These are phyloP conservation scores for Pelargonium australe DNA, from an alignment of 441 rosid species.

Conservation along the genomic window DNA sequence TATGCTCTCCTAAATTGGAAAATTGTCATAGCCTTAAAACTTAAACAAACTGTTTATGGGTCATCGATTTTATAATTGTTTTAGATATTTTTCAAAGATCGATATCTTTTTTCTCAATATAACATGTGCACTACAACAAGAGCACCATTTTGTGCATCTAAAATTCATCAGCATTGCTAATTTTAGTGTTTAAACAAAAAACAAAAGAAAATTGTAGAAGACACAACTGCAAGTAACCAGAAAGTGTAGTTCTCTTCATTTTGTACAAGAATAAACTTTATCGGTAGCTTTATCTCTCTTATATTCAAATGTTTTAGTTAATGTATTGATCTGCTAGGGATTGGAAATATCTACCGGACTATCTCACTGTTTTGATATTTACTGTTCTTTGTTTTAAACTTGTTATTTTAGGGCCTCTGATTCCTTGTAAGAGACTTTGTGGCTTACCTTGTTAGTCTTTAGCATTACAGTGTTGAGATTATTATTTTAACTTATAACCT, in stretches of 20 bases:
- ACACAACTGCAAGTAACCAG: background rate
- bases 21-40: too few species aligned
- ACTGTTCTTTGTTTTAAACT: background rate
- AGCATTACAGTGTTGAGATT: slow-evolving; percentile 1
- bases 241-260: background rate
- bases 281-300: background rate
- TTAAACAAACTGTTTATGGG: background rate
- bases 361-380: background rate
- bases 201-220: background rate
- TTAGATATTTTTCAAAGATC: background rate
- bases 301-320: background rate
- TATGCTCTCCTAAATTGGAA: too few species aligned
- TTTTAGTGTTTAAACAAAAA: too few species aligned
- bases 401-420: too few species aligned
- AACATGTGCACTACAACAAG: background rate
- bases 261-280: background rate
- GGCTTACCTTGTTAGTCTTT: background rate
- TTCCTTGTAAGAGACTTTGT: too few species aligned
- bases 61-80: background rate
- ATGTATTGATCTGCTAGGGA: background rate
- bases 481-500: slow-evolving; percentile 3
- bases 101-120: background rate
- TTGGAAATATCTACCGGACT: background rate
- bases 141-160: background rate
- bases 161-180: background rate